A percentile compares a stretch with the other conserved stretches of the same genome.
Conservation (phyloP, 106 monocot species). For the Dioscorea dumetorum region DNA sequence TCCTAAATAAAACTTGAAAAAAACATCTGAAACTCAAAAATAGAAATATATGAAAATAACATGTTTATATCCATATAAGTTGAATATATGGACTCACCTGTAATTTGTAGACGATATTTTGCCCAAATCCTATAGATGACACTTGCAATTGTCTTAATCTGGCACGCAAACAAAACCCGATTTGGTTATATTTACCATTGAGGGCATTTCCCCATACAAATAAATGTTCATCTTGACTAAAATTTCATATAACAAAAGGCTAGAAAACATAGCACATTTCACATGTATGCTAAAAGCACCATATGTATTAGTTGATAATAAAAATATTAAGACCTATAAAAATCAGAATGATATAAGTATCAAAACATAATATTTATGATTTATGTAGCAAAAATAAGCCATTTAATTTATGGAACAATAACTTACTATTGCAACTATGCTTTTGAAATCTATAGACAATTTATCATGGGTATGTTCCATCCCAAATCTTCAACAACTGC, state of each 20-base stretch:
- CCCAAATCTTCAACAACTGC: too few species aligned
- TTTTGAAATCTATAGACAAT: too few species aligned
- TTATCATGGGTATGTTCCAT: too few species aligned
- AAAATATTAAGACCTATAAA: neutral
- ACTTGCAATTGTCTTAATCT: slow-evolving; percentile 61
- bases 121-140: slow-evolving; percentile 71
- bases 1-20: too few species aligned
- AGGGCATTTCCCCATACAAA: neutral
- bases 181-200: neutral
- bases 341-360: neutral
- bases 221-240: neutral
- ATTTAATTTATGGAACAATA: too few species aligned
- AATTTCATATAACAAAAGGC: too few species aligned
- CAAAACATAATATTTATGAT: neutral
- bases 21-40: too few species aligned
- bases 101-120: slow-evolving; percentile 69
- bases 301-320: neutral
- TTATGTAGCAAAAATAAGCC: too few species aligned
- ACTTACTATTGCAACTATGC: too few species aligned
- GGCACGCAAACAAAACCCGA: slow-evolving; percentile 5
- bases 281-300: neutral
- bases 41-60: too few species aligned
- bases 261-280: too few species aligned
- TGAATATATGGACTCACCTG: slow-evolving; percentile 30
- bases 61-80: too few species aligned